Base-by-base conservation (phyloP, 192 early-diverging fungal species). In the Lunasporangiospora selenospora region DNA sequence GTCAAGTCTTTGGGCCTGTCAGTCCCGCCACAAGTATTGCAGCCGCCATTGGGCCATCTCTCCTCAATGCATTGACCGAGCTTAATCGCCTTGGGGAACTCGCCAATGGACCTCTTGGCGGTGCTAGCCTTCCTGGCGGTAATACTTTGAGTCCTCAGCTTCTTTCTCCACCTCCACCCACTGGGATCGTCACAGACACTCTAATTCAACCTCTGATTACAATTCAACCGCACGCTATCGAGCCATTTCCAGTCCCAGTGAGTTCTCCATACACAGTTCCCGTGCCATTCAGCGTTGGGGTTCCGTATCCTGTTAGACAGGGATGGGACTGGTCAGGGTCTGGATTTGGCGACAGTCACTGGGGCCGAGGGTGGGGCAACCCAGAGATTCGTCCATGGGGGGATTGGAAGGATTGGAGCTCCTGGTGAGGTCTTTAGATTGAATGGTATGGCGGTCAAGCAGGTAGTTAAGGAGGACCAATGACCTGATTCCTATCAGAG, bases 221-320 rank as follows among this genome's bases (percentile, higher is more conserved):
- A 26, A 63, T 73, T 43, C 53, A 62, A 27, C 69, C 69, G 1
- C 61, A 73, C 29, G 59, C 69, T 0, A 24, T 58, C 9, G 43
- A 63, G 29, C 69, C 69, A 1, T 48, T 73, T 2, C 60, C 69
- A 8, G 54, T 63, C 23, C 60, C 69, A 15, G 60, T 73, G 5
- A 73, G 60, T 18, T 7, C 31, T 3, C 47, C 60, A 2, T 73
- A 73, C 26, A 10, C 38, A 21, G 39, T 38, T 6, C 69, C 69
- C 15, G 69, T 73, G 16, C 69, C 69, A n/a, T n/a, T n/a, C n/a
- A n/a, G n/a, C 8, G 61, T 73, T 1, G 69, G 69, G 0, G 55
- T 73, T 12, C 29, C 69, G 6, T 47, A 51, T 0, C 46, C 67
- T 6, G 38, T 44, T 49, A 34, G 15, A 27, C 36, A 3, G 3